These are phyloP conservation scores for Tylopilus sp. DNA, from an alignment of 768 basidiomycete species.

Conservation along the genomic window DNA sequence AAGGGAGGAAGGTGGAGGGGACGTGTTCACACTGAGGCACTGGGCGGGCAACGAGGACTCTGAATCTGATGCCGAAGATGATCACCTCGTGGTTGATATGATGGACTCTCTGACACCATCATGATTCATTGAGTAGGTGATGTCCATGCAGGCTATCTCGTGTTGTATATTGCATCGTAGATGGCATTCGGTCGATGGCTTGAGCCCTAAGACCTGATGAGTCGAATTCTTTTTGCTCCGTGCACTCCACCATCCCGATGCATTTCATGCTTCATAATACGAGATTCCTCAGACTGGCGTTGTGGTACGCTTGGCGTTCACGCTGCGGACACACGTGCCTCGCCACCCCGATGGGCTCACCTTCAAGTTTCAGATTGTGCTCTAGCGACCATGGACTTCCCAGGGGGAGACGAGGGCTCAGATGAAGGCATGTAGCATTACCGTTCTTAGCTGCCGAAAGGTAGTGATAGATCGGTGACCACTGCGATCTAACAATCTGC, in stretches of 20 bases:
- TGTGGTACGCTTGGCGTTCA: slow-evolving; percentile 4
- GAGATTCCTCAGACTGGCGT: neutral
- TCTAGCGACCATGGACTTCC: neutral
- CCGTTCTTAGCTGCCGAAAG: slow-evolving; percentile 54
- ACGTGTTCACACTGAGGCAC: slow-evolving; percentile 49
- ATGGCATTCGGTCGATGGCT: neutral
- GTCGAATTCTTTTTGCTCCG: slow-evolving; percentile 3
- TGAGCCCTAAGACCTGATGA: slow-evolving; percentile 11
- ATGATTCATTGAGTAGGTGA: slow-evolving; percentile 5
- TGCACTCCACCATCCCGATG: neutral
- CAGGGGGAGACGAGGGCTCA: slow-evolving; percentile 30
- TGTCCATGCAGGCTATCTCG: slow-evolving; percentile 4
- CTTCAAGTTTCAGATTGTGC: neutral
- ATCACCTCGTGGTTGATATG: slow-evolving; percentile 20
- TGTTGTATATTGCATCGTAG: slow-evolving; percentile 11
- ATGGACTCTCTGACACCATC: slow-evolving; percentile 21
- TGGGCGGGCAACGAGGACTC: slow-evolving; percentile 35
- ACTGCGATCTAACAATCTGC: neutral
- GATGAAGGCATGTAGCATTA: slow-evolving; percentile 61
- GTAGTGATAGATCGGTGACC: slow-evolving; percentile 30
- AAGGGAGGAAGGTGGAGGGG: slow-evolving; percentile 51
- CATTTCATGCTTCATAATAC: neutral
- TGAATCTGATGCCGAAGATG: slow-evolving; percentile 23
- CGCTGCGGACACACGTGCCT: slow-evolving; percentile 10
- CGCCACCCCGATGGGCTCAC: slow-evolving; percentile 4